phyloP scores from a whole-genome alignment of 2,329 filamentous ascomycete species.

The Xylaria sp. region DNA sequence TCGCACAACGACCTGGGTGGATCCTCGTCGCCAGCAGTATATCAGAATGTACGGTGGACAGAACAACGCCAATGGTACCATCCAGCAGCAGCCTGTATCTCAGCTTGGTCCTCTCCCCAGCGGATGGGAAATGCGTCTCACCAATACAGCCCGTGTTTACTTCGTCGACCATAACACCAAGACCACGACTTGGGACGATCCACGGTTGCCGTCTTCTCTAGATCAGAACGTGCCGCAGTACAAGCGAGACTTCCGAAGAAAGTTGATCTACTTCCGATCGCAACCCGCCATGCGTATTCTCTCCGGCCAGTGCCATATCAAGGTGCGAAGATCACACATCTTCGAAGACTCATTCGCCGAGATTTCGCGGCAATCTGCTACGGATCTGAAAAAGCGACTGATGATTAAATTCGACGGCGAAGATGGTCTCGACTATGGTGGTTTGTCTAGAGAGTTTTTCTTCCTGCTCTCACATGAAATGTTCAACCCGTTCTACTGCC shows the following conservation, averaged over 20 bases:
- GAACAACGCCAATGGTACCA: constrained; percentile 76
- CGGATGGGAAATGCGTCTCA: constrained; percentile 99
- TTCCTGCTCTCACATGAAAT: constrained; percentile 99
- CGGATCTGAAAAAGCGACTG: constrained; percentile 92
- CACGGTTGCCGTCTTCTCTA: constrained; percentile 85
- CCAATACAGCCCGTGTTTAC: constrained; percentile 95
- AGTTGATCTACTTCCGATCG: constrained; percentile 98
- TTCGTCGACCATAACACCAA: constrained; percentile 99
- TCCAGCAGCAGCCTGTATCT: constrained; percentile 95
- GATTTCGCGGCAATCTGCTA: constrained; percentile 93
- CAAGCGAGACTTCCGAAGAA: constrained; percentile 96
- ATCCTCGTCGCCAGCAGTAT: constrained; percentile 93
- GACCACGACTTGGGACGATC: constrained; percentile 98
- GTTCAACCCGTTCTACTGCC: constrained; percentile 99
- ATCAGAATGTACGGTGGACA: constrained; percentile 94
- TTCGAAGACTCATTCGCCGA: constrained; percentile 99
- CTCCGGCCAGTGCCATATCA: constrained; percentile 95
- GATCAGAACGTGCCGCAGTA: constrained; percentile 99
- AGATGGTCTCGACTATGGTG: constrained; percentile 95
- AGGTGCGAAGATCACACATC: constrained; percentile 92
- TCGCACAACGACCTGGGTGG: constrained; percentile 96
- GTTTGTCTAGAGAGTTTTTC: constrained; percentile 97
- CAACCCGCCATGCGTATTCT: constrained; percentile 94
- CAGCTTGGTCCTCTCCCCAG: constrained; percentile 92
- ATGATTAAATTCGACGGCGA: constrained; percentile 99